Evolutionary conservation across 78 protist genomes (phyloP).

Genomic region (Dictyostelium capitatum): DNA sequence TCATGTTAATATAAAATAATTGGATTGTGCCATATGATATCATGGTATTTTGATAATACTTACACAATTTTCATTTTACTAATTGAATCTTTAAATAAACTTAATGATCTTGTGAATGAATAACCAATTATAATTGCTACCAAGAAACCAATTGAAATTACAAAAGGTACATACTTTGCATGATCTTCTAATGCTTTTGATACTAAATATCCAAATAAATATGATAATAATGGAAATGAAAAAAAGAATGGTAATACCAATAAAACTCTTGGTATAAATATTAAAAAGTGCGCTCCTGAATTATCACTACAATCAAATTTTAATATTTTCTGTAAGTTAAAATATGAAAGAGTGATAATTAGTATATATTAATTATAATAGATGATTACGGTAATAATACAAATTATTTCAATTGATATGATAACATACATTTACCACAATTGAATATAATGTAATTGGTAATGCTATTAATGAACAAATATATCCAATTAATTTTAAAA

Average conservation of each 20-base stretch:
- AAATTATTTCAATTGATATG: neutral
- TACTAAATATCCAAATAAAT: slow-evolving; percentile 60
- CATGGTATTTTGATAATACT: neutral
- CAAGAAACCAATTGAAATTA: slow-evolving; percentile 21
- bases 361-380: neutral
- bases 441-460: slow-evolving; percentile 64
- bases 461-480: slow-evolving; percentile 17
- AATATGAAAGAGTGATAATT: no score
- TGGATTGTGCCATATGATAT: no score
- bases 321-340: neutral
- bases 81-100: slow-evolving; percentile 41
- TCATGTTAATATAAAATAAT: neutral
- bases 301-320: neutral
- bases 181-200: slow-evolving; percentile 14
- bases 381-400: no score
- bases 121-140: slow-evolving; percentile 40
- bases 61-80: slow-evolving; percentile 19
- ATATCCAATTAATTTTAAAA: slow-evolving; percentile 64
- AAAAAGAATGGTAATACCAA: slow-evolving; percentile 49
- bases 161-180: slow-evolving; percentile 22
- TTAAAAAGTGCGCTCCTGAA: neutral
- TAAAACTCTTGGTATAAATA: slow-evolving; percentile 44
- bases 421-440: slow-evolving; percentile 33
- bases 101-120: slow-evolving; percentile 28
- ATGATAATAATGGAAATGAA: slow-evolving; percentile 29